Conservation (phyloP, 352 stramenopile species). For the Globisporangium solare region DNA sequence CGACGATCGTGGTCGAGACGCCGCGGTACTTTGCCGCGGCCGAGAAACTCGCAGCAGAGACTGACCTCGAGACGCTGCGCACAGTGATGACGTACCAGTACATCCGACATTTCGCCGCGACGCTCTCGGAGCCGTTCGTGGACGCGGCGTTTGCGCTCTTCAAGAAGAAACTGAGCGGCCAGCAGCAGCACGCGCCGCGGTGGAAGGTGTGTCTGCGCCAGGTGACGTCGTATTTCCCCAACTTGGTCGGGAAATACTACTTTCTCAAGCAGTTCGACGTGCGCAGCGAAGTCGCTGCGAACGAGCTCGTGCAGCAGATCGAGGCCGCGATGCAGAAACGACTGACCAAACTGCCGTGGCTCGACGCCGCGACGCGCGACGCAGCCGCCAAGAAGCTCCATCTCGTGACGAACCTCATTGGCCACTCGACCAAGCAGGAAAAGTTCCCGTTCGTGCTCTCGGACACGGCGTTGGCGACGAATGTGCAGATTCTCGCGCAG, state of each 20-base stretch:
- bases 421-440: conserved; percentile 38
- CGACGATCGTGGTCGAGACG: conserved; percentile 50
- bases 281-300: conserved; percentile 67
- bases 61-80: conserved; percentile 42
- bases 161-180: conserved; percentile 63
- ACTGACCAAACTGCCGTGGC: conserved; percentile 84
- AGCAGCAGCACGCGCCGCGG: conserved; percentile 79
- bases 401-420: conserved; percentile 70
- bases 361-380: conserved; percentile 77
- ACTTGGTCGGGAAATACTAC: conserved; percentile 88
- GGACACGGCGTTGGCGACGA: conserved; percentile 28
- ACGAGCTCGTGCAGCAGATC: conserved; percentile 84
- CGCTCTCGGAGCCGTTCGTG: conserved; percentile 73
- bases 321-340: conserved; percentile 71
- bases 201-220: conserved; percentile 87
- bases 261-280: conserved; percentile 88
- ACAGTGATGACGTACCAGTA: conserved; percentile 54
- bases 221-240: conserved; percentile 43
- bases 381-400: conserved; percentile 87
- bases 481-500: conserved; percentile 41
- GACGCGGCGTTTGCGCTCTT: conserved; percentile 91
- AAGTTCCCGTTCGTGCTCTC: conserved; percentile 57
- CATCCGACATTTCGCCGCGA: conserved; percentile 28
- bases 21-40: conserved; percentile 47
- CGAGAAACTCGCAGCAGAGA: conserved; percentile 41